Base-by-base conservation (phyloP, 805 yeast genomes). In the Brettanomyces bruxellensis region DNA sequence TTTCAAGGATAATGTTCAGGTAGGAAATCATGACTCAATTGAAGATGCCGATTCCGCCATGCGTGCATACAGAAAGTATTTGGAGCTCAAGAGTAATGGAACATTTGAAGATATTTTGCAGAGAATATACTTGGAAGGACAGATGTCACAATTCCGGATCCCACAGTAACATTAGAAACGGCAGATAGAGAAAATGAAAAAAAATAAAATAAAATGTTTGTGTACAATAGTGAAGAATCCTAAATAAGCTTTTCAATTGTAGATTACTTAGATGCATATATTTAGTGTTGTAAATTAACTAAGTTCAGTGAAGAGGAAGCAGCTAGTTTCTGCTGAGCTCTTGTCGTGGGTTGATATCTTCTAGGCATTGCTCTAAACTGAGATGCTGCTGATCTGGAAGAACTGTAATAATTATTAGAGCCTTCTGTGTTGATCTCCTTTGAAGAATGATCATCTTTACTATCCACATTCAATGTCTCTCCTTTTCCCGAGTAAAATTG, bases 1-100 rank as follows among this genome's bases (percentile, higher is more conserved):
- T 41, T 69, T 93, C 45, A 76, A 75, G 34, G 81, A 79, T 50
- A 75, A 79, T 43, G 95, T 95, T 32, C 99, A 93, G 62, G 80
- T 79, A 3, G 95, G 93, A 2, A 91, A 91, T 59, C 99, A 93
- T 64, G 98, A 95, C 61, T 91, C 98, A 1, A 89, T 93, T 40
- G 99, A 93, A 59, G 99, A 93, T 68, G 97, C 99, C 0, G 69
- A 72, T 47, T 83, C 95, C 9, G 98, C 99, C 0, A 71, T 93
- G 54, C 64, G 76, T 40, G 67, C 93, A 34, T 95, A 86, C 67
- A 76, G 78, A 50, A 80, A 78, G 56, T 91, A 86, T 58, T 64
- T 76, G 56, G 81, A 83, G 51, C 70, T 91, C 51, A 67, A 69
- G 44, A 72, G 69, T 3, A 61, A 65, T 0, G 91, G 86, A 0